Conservation (phyloP, 2,329 filamentous ascomycete genomes). For the Aspergillus sp. region DNA sequence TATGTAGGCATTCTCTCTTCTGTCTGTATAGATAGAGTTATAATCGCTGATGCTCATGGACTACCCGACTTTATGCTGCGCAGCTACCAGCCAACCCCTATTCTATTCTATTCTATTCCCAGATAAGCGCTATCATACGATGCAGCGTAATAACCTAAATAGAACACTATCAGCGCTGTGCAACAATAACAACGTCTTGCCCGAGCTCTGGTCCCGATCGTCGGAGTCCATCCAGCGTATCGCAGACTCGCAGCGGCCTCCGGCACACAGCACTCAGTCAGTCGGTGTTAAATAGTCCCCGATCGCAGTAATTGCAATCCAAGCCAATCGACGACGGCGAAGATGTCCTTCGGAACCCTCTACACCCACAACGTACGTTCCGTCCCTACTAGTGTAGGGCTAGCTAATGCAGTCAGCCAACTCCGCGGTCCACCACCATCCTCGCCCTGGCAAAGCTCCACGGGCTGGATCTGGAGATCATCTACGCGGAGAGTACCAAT, state of each 20-base stretch:
- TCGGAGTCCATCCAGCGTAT: not conserved
- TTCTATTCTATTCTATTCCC: too few relatives aligned
- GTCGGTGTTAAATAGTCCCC: not conserved
- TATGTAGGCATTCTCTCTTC: constrained; percentile 27
- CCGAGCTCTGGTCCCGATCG: not conserved
- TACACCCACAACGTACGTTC: not conserved
- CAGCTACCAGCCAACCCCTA: too few relatives aligned
- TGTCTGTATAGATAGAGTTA: too few relatives aligned
- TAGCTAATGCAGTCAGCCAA: not conserved
- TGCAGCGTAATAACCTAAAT: too few relatives aligned
- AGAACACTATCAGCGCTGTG: not conserved
- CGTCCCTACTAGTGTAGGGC: not conserved
- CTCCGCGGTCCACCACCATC: not conserved
- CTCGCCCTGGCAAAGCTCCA: not conserved
- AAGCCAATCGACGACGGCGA: not conserved
- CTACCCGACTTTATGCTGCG: too few relatives aligned
- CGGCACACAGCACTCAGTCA: not conserved
- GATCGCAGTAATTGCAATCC: not conserved
- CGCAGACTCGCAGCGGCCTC: not conserved
- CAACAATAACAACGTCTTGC: not conserved
- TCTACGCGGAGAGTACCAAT: not conserved
- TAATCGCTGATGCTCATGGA: too few relatives aligned
- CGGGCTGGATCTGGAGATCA: not conserved
- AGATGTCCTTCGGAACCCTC: not conserved
- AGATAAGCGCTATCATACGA: too few relatives aligned